A percentile compares a stretch with the other conserved stretches of the same genome.
Evolutionary conservation across 345 rosid species (phyloP).

Genomic region (Lepidium didymum): DNA sequence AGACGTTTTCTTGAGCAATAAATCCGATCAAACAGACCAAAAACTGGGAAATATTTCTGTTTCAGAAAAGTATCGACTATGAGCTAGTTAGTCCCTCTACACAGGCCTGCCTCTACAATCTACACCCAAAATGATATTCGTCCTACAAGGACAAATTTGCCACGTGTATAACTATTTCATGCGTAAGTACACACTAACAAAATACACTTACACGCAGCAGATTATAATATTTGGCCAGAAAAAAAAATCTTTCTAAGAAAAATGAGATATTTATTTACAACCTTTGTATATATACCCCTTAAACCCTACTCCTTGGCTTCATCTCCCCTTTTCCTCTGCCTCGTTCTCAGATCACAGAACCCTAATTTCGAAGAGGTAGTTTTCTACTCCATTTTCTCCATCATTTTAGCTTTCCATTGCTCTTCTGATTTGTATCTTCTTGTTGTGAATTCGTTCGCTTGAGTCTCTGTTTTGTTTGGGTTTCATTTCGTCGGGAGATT

Average conservation of each 20-base stretch:
- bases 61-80: too few relatives aligned
- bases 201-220: neutral
- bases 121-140: neutral
- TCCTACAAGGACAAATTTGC: neutral
- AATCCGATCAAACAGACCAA: too few relatives aligned
- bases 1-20: too few relatives aligned
- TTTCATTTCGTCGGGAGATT: neutral
- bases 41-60: too few relatives aligned
- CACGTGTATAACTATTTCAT: neutral
- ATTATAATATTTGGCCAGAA: neutral
- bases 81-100: too few relatives aligned
- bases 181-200: neutral
- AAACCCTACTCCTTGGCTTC: conserved; percentile 24
- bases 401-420: neutral
- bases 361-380: conserved; percentile 20
- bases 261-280: conserved; percentile 6
- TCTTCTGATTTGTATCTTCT: neutral
- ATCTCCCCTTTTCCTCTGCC: conserved; percentile 10
- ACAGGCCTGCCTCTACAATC: too few relatives aligned
- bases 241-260: neutral
- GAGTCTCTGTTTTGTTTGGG: neutral
- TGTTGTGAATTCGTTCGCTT: neutral
- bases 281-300: conserved; percentile 11
- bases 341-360: conserved; percentile 11
- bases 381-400: neutral